Evolutionary conservation across 352 stramenopile species (phyloP).

Genomic region (Globisporangium canariense): DNA sequence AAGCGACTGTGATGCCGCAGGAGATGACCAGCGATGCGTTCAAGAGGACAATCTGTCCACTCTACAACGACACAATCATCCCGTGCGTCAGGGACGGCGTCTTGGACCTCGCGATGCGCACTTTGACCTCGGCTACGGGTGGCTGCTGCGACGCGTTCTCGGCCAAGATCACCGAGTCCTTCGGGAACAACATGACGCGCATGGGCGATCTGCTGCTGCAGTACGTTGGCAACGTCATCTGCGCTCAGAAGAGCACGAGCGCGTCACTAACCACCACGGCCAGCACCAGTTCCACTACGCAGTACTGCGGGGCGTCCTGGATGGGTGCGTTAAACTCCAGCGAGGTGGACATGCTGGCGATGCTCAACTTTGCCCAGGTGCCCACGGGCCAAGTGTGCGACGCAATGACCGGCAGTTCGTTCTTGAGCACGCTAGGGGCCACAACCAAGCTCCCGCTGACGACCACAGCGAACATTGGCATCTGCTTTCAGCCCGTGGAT

Average conservation of each 20-base stretch:
- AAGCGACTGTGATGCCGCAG: slow-evolving; percentile 8
- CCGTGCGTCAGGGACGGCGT: slow-evolving; percentile 33
- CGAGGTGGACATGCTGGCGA: slow-evolving; percentile 6
- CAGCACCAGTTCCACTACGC: slow-evolving; percentile 8
- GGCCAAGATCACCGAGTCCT: slow-evolving; percentile 28
- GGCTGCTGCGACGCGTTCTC: slow-evolving; percentile 46
- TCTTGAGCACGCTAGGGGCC: slow-evolving; percentile 30
- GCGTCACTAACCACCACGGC: not conserved
- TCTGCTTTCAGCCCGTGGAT: slow-evolving; percentile 42
- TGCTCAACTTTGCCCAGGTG: slow-evolving; percentile 29
- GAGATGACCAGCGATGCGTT: slow-evolving; percentile 13
- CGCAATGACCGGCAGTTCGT: slow-evolving; percentile 31
- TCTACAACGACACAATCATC: slow-evolving; percentile 28
- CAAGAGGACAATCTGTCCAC: slow-evolving; percentile 21
- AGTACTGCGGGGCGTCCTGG: slow-evolving; percentile 37
- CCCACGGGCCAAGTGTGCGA: slow-evolving; percentile 47
- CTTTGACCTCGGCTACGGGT: slow-evolving; percentile 12
- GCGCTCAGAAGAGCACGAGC: slow-evolving; percentile 23
- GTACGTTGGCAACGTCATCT: slow-evolving; percentile 26
- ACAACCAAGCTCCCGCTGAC: slow-evolving; percentile 28
- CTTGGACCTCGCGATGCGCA: slow-evolving; percentile 22
- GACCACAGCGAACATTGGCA: slow-evolving; percentile 26
- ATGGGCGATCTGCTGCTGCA: slow-evolving; percentile 27
- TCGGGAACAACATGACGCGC: slow-evolving; percentile 30
- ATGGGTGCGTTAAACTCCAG: slow-evolving; percentile 21